These are phyloP conservation scores for Naegleria gruberi DNA, from an alignment of 208 protist genomes.

Conservation along the genomic window DNA sequence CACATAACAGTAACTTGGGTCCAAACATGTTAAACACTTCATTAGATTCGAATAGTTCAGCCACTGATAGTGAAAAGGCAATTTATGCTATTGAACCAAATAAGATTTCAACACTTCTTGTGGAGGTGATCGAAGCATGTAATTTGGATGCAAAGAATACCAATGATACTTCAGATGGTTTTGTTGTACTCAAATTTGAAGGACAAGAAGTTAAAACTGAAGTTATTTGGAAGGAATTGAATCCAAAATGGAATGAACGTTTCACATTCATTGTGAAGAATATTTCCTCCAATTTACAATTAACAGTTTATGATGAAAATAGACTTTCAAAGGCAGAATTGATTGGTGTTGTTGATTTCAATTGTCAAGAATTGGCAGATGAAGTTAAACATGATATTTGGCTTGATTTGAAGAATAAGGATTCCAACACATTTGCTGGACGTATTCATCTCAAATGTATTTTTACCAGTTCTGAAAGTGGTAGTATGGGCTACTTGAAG, in stretches of 20 bases:
- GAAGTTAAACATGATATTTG: neutral
- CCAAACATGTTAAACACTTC: too few species aligned
- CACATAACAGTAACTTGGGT: too few species aligned
- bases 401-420: neutral
- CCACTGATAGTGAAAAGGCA: neutral
- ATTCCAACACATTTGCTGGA: neutral
- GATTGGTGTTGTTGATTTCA: neutral
- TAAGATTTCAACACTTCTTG: neutral
- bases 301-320: neutral
- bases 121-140: neutral
- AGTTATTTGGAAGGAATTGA: neutral
- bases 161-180: neutral
- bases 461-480: neutral
- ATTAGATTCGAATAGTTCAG: too few species aligned
- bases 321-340: neutral
- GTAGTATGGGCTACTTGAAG: neutral
- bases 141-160: neutral
- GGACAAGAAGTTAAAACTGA: neutral
- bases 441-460: neutral
- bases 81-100: neutral
- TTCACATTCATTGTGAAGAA: neutral
- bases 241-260: constrained; percentile 3
- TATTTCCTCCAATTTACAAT: neutral
- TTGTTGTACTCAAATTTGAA: constrained; percentile 1
- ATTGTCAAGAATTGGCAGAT: neutral